Evolutionary conservation across 345 rosid species (phyloP), one percentile per base, ranked within the genome.

Genomic region (Euclidium syriacum): DNA sequence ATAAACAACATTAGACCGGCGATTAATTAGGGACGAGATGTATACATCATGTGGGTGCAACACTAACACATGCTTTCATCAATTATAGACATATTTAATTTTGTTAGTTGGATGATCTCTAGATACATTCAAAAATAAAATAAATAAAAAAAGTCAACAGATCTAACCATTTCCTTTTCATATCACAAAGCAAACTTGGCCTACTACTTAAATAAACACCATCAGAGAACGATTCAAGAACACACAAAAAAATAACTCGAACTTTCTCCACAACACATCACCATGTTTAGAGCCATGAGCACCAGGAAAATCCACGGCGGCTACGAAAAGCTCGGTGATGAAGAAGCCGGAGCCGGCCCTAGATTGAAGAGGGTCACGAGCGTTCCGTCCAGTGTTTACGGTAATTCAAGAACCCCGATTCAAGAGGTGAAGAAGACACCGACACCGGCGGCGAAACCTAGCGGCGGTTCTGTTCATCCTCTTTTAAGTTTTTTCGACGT

Each of bases 271-370:
- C 38, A 18, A 4, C 48, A 33, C 29, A 52, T 41, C 9, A 40
- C 65, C 77, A 85, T 90, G 97, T 78, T 87, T 23, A 78, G 95
- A 81, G 87, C 94, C 52, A 62, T 85, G 69, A 90, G 91, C 65
- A 79, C 82, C 0, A 74, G 85, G 25, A 77, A 79, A 69, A 52
- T 41, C 61, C 74, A 34, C 2, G 17, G 50, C 2, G 78, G 82
- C 19, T 90, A 90, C 14, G 85, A 90, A 57, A 70, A 73, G 58
- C 58, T 87, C 4, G 79, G 42, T 0, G 81, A 72, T 1, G 79
- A 77, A 33, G 71, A 71, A 26, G 62, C 61, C 3, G n/a, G n/a
- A n/a, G n/a, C n/a, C n/a, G n/a, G n/a, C n/a, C n/a, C n/a, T n/a
- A 50, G 9, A 5, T 4, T 83, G 71, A 73, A 68, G 68, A 81